Evolutionary conservation across 176 grass and related monocot genomes (phyloP).

Genomic region (barley (Hordeum vulgare)): MorexV3_pseudomolecules_assembly NC_058521.1:511604268-511604767

Average conservation of each 20-base stretch:
- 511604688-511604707: neutral
- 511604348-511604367: neutral
- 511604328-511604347: neutral
- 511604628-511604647: neutral
- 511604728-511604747: neutral
- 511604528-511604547: neutral
- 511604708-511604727: neutral
- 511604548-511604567: conserved; percentile 9
- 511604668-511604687: neutral
- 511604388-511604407: neutral
- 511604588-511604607: neutral
- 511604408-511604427: conserved; percentile 5
- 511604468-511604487: conserved; percentile 12
- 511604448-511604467: neutral
- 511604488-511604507: neutral
- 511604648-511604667: neutral
- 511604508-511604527: neutral
- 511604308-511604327: neutral
- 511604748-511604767: neutral
- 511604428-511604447: conserved; percentile 15
- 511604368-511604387: neutral
- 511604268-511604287: neutral
- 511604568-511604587: neutral
- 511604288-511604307: too few species aligned
- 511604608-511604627: neutral